phyloP scores from a whole-genome alignment of 2,329 filamentous ascomycete genomes.

The Emmonsia crescens region DNA sequence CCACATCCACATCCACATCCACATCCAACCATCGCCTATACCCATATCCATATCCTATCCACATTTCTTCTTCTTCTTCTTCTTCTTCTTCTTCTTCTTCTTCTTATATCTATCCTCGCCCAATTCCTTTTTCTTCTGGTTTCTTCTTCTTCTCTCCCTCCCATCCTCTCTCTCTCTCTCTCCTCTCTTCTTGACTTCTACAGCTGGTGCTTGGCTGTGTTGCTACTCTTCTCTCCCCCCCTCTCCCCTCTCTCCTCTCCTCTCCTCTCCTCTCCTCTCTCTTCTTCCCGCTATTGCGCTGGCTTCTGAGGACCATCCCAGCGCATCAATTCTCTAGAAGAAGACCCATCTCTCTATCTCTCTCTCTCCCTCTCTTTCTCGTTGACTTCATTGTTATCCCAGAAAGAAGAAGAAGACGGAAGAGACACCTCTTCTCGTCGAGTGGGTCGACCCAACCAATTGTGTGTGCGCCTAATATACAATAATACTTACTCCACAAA shows the following conservation, averaged over 20 bases:
- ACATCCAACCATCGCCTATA: too few relatives aligned
- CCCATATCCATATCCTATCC: not conserved
- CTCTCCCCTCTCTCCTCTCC: constrained; percentile 4
- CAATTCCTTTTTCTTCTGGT: constrained; percentile 3
- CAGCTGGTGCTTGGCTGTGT: constrained; percentile 2
- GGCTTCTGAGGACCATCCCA: not conserved
- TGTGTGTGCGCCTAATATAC: too few relatives aligned
- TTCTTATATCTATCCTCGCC: constrained; percentile 9
- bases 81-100: constrained; percentile 8
- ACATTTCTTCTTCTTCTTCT: constrained; percentile 4
- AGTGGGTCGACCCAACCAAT: too few relatives aligned
- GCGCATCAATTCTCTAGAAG: not conserved
- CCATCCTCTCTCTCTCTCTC: constrained; percentile 6
- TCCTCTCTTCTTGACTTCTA: constrained; percentile 1
- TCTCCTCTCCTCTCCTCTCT: constrained; percentile 4
- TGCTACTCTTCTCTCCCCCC: not conserved
- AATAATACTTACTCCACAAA: not conserved
- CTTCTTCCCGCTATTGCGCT: constrained; percentile 5
- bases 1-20: too few relatives aligned
- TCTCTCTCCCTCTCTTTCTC: too few relatives aligned
- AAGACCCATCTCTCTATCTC: not conserved
- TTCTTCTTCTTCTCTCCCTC: constrained; percentile 6
- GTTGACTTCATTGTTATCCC: too few relatives aligned
- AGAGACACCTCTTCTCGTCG: too few relatives aligned
- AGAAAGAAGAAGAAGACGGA: too few relatives aligned